These are phyloP conservation scores for Cryphonectria carpinicola DNA, from an alignment of 2,329 filamentous ascomycete genomes.

Conservation along the genomic window DNA sequence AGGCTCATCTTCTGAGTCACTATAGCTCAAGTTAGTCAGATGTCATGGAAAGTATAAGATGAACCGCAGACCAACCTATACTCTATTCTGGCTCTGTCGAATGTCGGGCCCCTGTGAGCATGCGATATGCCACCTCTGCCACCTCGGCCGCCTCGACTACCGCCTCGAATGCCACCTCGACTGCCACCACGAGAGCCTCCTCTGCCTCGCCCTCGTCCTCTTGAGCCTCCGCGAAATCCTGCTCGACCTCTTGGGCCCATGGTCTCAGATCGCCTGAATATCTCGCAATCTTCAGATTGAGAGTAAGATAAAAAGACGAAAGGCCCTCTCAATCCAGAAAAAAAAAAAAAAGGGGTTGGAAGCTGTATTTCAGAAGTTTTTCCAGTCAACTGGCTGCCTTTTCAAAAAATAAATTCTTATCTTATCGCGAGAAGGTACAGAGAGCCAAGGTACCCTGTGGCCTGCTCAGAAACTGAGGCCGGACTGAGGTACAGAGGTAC, in stretches of 20 bases:
- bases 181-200: constrained; percentile 15
- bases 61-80: constrained; percentile 32
- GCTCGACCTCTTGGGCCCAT: constrained; percentile 34
- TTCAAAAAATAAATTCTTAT: constrained; percentile 26
- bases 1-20: constrained; percentile 40
- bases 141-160: constrained; percentile 36
- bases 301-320: background rate
- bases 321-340: background rate
- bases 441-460: background rate
- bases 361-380: background rate
- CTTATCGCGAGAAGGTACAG: constrained; percentile 20
- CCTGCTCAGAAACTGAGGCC: background rate
- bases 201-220: constrained; percentile 36
- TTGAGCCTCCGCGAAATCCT: constrained; percentile 34
- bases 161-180: constrained; percentile 36
- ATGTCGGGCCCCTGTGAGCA: constrained; percentile 42
- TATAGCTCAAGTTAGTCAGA: constrained; percentile 30
- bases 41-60: constrained; percentile 19
- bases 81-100: constrained; percentile 48
- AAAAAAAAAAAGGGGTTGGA: constrained; percentile 5
- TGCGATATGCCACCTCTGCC: constrained; percentile 30
- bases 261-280: background rate
- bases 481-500: background rate
- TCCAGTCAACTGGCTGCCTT: background rate
- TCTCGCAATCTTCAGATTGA: background rate